Base-by-base conservation (phyloP, 140 eudicot genomes). In the Erigeron philadelphicus region DNA sequence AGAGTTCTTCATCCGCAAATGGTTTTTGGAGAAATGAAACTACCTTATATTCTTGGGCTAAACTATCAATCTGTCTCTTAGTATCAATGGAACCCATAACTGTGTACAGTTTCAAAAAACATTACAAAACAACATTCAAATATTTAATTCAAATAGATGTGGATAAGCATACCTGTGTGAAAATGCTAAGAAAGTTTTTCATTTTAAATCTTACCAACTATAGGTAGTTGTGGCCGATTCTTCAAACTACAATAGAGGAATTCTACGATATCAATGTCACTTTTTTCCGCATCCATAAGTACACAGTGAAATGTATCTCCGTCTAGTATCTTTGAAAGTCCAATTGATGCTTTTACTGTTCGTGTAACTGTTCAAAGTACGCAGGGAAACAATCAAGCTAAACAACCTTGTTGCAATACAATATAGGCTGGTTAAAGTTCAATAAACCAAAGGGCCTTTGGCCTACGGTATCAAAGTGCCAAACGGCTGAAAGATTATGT, bases 1-100 rank as follows among this genome's bases (percentile, higher is more conserved):
- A 66, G 66, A 80, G 62, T 7, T 64, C 64, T 15, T 18, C 58
- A 17, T 35, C 48, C n/a, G 57, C 25, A 38, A 68, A 70, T 42
- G 88, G 88, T 67, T 80, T 84, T 23, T 35, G 63, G 9, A 80
- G 73, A 61, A 61, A 84, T 52, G 38, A 54, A 44, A 80, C 61
- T 5, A 31, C 67, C 40, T 81, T 76, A 7, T 70, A 70, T 47
- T 16, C 35, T 55, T 61, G 21, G 73, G 70, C 45, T 57, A 63
- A 70, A 40, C 47, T 43, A n/a, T 23, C 67, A 17, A 67, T 38
- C 40, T 16, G 52, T 69, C 58, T 15, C 66, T 64, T 47, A 63
- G 10, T 19, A 13, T 84, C 48, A 11, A 58, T 62, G 11, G 81
- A 31, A 44, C 70, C 72, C 76, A 77, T 77, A 64, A 80, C 83